phyloP scores from a whole-genome alignment of 768 basidiomycete species.

The Lactarius pseudohatsudake region DNA sequence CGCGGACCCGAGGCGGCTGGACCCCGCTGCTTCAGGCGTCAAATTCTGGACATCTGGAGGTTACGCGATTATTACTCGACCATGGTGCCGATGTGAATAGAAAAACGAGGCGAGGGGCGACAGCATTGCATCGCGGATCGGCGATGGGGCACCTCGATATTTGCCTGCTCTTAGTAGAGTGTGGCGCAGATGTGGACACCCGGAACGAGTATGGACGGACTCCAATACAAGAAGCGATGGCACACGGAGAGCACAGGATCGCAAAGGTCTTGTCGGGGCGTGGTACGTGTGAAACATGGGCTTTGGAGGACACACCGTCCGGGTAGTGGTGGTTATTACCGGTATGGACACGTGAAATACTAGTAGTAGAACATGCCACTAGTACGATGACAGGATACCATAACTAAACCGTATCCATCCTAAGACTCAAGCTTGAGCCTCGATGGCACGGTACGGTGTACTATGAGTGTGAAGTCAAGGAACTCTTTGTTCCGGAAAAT shows the following conservation, averaged over 20 bases:
- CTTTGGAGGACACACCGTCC: too few relatives aligned
- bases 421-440: too few relatives aligned
- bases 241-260: not conserved
- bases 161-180: not conserved
- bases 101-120: not conserved
- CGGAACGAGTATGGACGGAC: not conserved
- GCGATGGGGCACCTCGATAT: not conserved
- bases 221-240: not conserved
- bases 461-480: too few relatives aligned
- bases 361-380: too few relatives aligned
- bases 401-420: too few relatives aligned
- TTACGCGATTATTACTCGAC: constrained; percentile 1
- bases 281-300: too few relatives aligned
- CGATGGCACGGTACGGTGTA: too few relatives aligned
- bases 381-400: too few relatives aligned
- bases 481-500: too few relatives aligned
- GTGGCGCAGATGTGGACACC: not conserved
- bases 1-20: not conserved
- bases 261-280: not conserved
- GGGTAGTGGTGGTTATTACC: too few relatives aligned
- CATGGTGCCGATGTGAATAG: not conserved
- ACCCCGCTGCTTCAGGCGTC: not conserved
- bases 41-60: not conserved
- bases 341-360: too few relatives aligned
- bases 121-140: constrained; percentile 2